Percentiles rank a stretch among this genome's conserved stretches.
Conservation (phyloP, 1,139 yeast species). For the Suhomyces atakaporum region DNA sequence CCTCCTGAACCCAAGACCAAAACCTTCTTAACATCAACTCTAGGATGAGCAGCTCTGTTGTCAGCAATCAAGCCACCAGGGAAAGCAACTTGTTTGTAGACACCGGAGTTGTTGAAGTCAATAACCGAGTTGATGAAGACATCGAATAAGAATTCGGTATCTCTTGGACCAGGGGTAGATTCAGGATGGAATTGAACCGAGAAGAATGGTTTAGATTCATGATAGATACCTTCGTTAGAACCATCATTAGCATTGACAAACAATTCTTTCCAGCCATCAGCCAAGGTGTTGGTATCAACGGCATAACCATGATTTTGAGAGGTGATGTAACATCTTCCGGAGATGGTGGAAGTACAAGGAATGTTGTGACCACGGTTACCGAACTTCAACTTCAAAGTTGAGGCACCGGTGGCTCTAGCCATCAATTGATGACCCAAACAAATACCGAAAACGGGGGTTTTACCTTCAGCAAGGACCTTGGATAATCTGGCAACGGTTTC, state of each 20-base stretch:
- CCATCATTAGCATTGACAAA: slow-evolving; percentile 96
- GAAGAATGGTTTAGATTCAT: slow-evolving; percentile 82
- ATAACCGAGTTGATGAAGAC: slow-evolving; percentile 83
- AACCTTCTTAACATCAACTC: slow-evolving; percentile 86
- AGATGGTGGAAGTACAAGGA: slow-evolving; percentile 91
- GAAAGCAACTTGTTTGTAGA: slow-evolving; percentile 73
- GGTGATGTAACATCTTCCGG: slow-evolving; percentile 97
- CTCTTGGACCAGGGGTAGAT: slow-evolving; percentile 99
- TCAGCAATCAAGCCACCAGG: slow-evolving; percentile 86
- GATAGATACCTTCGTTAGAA: slow-evolving; percentile 98
- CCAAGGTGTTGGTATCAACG: slow-evolving; percentile 77
- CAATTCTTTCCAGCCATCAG: slow-evolving; percentile 87
- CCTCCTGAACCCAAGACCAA: slow-evolving; percentile 98
- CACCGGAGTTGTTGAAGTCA: slow-evolving; percentile 56
- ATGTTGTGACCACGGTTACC: slow-evolving; percentile 99
- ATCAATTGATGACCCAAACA: slow-evolving; percentile 98
- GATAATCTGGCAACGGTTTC: slow-evolving; percentile 62
- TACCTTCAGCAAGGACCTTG: slow-evolving; percentile 57
- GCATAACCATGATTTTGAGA: slow-evolving; percentile 99
- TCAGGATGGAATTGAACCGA: slow-evolving; percentile 99
- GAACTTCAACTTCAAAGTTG: slow-evolving; percentile 86
- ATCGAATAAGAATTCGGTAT: slow-evolving; percentile 95
- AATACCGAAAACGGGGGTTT: slow-evolving; percentile 91
- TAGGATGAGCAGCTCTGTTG: slow-evolving; percentile 70
- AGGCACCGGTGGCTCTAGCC: slow-evolving; percentile 95